These are phyloP conservation scores for Candida sp. DNA, from an alignment of 1,139 yeast species.

Conservation along the genomic window DNA sequence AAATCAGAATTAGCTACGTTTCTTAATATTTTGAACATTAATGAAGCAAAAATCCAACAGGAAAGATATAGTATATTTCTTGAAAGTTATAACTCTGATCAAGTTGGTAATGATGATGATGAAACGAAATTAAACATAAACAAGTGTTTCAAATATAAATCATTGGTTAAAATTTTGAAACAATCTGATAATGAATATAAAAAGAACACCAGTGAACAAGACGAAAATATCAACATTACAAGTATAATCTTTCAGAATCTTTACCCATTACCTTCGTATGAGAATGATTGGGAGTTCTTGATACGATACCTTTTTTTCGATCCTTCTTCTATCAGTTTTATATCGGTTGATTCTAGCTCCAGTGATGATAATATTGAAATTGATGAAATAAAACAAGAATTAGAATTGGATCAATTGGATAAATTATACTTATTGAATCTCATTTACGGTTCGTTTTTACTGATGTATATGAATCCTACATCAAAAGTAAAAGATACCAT, in stretches of 20 bases:
- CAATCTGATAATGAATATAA: slow-evolving; percentile 1
- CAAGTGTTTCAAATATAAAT: slow-evolving; percentile 33
- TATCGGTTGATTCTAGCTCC: slow-evolving; percentile 8
- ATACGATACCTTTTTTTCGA: slow-evolving; percentile 41
- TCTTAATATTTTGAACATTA: slow-evolving; percentile 18
- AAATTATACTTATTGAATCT: slow-evolving; percentile 20
- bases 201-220: slow-evolving; percentile 2
- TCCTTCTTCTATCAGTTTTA: slow-evolving; percentile 27
- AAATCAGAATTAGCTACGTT: slow-evolving; percentile 31
- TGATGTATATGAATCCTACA: slow-evolving; percentile 12
- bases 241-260: slow-evolving; percentile 14
- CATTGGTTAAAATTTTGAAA: slow-evolving; percentile 22
- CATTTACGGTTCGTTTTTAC: slow-evolving; percentile 23
- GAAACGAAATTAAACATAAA: slow-evolving; percentile 23
- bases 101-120: slow-evolving; percentile 14
- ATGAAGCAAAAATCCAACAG: slow-evolving; percentile 11
- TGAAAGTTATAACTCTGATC: slow-evolving; percentile 16
- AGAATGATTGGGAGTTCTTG: slow-evolving; percentile 30
- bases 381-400: slow-evolving; percentile 16
- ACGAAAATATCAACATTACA: background rate
- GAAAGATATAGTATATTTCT: slow-evolving; percentile 21
- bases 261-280: slow-evolving; percentile 16
- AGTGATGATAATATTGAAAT: slow-evolving; percentile 15
- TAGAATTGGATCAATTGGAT: slow-evolving; percentile 20
- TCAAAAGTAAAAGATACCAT: slow-evolving; percentile 12